Evolutionary conservation across 108 stramenopile species (phyloP).

Genomic region (Pseudonitzschia multiseries): DNA sequence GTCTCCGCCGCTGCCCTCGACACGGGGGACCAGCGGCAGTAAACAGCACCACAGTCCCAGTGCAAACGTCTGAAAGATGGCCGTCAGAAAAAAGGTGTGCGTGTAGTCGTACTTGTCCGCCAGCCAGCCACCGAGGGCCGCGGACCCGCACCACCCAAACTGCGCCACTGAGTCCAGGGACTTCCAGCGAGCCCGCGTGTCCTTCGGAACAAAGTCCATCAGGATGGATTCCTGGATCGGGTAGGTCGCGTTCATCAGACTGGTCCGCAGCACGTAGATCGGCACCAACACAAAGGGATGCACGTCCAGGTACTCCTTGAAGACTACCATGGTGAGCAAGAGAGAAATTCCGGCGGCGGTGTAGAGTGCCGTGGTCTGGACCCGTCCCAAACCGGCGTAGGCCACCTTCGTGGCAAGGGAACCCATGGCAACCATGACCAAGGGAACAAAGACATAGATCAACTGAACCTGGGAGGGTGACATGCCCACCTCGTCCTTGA

Average conservation of each 20-base stretch:
- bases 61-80: slow-evolving; percentile 4
- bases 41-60: neutral
- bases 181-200: slow-evolving; percentile 67
- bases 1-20: slow-evolving; percentile 19
- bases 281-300: slow-evolving; percentile 43
- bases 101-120: slow-evolving; percentile 66
- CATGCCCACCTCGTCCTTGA: slow-evolving; percentile 66
- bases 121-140: slow-evolving; percentile 64
- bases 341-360: slow-evolving; percentile 28
- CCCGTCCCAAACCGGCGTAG: slow-evolving; percentile 32
- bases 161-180: slow-evolving; percentile 52
- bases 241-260: slow-evolving; percentile 55
- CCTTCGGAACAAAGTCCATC: slow-evolving; percentile 68
- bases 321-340: slow-evolving; percentile 54
- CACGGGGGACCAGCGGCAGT: slow-evolving; percentile 51
- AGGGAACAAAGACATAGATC: slow-evolving; percentile 45
- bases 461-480: slow-evolving; percentile 57
- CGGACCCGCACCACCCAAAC: slow-evolving; percentile 83
- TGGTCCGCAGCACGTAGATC: slow-evolving; percentile 60
- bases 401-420: slow-evolving; percentile 18
- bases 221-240: slow-evolving; percentile 58
- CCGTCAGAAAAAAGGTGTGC: slow-evolving; percentile 23
- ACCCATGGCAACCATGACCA: slow-evolving; percentile 37
- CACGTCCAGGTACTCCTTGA: slow-evolving; percentile 36
- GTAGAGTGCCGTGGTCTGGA: slow-evolving; percentile 51